Conservation (phyloP, 495 filamentous ascomycete genomes). For the Elasticomyces elasticus region DNA sequence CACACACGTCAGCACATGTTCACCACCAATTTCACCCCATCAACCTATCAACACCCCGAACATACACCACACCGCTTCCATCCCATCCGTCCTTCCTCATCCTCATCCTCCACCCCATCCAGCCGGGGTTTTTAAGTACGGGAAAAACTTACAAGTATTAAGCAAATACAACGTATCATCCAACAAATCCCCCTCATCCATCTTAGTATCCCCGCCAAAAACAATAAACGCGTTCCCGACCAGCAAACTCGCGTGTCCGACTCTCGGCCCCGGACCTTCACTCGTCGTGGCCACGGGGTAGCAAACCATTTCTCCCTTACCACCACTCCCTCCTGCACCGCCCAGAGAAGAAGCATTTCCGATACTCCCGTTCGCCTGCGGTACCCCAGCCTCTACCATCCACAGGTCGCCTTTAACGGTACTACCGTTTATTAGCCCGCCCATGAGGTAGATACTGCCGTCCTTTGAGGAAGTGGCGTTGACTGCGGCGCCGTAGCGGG, state of each 20-base stretch:
- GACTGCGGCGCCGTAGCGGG: constrained; percentile 92
- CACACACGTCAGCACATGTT: too few species aligned
- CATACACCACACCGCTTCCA: too few species aligned
- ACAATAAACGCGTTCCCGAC: constrained; percentile 99
- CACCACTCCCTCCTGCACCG: too few species aligned
- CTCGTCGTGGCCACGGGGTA: constrained; percentile 84
- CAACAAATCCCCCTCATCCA: constrained; percentile 79
- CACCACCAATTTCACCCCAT: too few species aligned
- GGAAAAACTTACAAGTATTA: constrained; percentile 92
- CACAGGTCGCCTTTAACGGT: constrained; percentile 95
- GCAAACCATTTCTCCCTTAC: constrained; percentile 79
- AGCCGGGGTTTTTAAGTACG: too few species aligned
- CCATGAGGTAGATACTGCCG: constrained; percentile 96
- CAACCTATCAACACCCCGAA: too few species aligned
- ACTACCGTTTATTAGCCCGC: constrained; percentile 83
- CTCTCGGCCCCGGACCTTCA: constrained; percentile 89
- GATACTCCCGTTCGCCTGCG: neutral
- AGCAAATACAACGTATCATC: constrained; percentile 94
- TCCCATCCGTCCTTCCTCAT: too few species aligned
- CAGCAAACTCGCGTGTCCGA: constrained; percentile 87
- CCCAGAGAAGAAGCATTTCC: neutral
- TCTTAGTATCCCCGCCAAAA: constrained; percentile 96
- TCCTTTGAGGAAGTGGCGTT: constrained; percentile 90
- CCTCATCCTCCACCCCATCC: too few species aligned
- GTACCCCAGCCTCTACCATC: constrained; percentile 80